Base-by-base conservation (phyloP, 2,329 filamentous ascomycete species). In the Hypoxylon sp. region DNA sequence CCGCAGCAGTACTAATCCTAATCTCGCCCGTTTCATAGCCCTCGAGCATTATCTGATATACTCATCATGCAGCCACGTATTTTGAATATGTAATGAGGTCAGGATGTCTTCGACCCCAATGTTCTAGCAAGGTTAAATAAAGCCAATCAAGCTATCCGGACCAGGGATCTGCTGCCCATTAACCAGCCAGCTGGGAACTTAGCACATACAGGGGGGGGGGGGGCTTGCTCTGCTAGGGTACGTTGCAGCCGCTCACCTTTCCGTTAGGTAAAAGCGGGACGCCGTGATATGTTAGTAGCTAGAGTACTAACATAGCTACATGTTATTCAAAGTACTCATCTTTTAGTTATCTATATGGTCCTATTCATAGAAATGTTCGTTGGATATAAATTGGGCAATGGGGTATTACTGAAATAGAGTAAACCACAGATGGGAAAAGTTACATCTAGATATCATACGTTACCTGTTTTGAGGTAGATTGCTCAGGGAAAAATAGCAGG, bases 181-280 rank as follows among this genome's bases (percentile, higher is more conserved):
- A 65, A 64, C 63, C 63, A 60, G 45, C 61, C 61, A 56, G 61
- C 63, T 64, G 63, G 63, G 57, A 64, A 59, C 56, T 48, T 48
- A 50, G 36, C 32, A 49, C 13, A 23, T 36, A 59, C 46, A 44
- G 40, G 46, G 56, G 37, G 19, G 25, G 5, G 36, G 50, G n/a
- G 34, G 37, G 41, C 29, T 26, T 26, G 11, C 23, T 13, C n/a
- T 3, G 11, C 34, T 21, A 41, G 31, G 45, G 35, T 50, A 49
- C 21, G 34, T 48, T 56, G 26, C 45, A 56, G 42, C 47, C 42
- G 51, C 51, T 55, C 40, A 37, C 38, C 29, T 30, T 34, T 27
- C 37, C 42, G 41, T 48, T 57, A 20, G 20, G 49, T 40, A 50
- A 51, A 57, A 49, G 26, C 21, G 42, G 52, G 32, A 43, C 37